phyloP scores from a whole-genome alignment of 768 basidiomycete species.

The Collybia mongolica region DNA sequence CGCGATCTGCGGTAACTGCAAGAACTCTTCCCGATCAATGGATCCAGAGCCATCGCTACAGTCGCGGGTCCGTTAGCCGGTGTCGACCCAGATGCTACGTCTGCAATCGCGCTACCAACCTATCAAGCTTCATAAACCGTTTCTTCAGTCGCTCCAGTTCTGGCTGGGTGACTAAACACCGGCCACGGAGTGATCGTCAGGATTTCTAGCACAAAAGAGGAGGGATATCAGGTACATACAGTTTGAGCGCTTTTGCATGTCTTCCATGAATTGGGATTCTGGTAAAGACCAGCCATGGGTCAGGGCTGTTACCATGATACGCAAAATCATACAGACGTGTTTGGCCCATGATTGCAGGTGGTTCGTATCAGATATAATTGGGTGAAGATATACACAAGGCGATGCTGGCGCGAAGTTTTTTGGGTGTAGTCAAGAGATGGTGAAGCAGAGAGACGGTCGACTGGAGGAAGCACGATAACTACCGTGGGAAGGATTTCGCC shows the following conservation, averaged over 20 bases:
- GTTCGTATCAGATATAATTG: background rate
- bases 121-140: conserved; percentile 99
- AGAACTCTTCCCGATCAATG: conserved; percentile 97
- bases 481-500: conserved; percentile 6
- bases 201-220: conserved; percentile 7
- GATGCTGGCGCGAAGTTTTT: background rate
- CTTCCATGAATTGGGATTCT: conserved; percentile 96
- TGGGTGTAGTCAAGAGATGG: background rate
- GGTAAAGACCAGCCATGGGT: conserved; percentile 9
- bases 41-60: conserved; percentile 92
- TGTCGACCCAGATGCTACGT: background rate
- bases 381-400: conserved; percentile 1
- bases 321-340: conserved; percentile 55
- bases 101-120: conserved; percentile 39
- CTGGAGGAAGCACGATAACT: too few relatives aligned
- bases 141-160: conserved; percentile 97
- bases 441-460: too few relatives aligned
- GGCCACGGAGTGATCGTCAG: background rate
- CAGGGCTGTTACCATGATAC: background rate
- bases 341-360: conserved; percentile 58
- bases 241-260: conserved; percentile 96
- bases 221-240: conserved; percentile 56
- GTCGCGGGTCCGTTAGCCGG: background rate
- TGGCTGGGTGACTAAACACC: conserved; percentile 77
- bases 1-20: conserved; percentile 98